A percentile compares a stretch with the other conserved stretches of the same genome.
Conservation (phyloP, 345 rosid genomes). For the Firmiana major region DNA sequence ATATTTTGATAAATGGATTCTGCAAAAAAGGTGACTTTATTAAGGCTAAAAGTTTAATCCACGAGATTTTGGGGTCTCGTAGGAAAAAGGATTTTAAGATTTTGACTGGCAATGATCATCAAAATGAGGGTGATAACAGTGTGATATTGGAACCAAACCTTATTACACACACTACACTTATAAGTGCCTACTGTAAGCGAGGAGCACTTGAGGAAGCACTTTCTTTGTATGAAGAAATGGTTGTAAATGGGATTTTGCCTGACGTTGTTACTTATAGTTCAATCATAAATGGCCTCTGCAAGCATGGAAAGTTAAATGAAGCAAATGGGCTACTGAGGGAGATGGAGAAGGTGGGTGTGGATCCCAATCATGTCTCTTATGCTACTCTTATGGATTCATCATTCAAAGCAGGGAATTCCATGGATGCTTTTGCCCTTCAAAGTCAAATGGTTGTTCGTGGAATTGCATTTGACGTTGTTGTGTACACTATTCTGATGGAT, state of each 20-base stretch:
- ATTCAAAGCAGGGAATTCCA: constrained; percentile 47
- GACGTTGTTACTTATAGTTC: constrained; percentile 73
- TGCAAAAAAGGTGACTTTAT: constrained; percentile 56
- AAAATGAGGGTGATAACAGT: background rate
- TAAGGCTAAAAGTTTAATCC: constrained; percentile 49
- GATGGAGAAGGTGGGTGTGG: constrained; percentile 60
- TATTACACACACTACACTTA: constrained; percentile 60
- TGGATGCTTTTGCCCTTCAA: constrained; percentile 61
- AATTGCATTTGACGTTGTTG: constrained; percentile 62
- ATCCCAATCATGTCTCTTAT: constrained; percentile 64
- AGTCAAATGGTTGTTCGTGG: constrained; percentile 80
- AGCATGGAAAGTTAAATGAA: constrained; percentile 53
- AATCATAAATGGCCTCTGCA: constrained; percentile 70
- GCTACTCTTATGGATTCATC: constrained; percentile 60
- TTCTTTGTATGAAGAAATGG: constrained; percentile 52
- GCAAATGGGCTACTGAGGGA: constrained; percentile 55
- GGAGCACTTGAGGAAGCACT: constrained; percentile 59
- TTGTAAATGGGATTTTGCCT: constrained; percentile 50
- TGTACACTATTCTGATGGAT: constrained; percentile 69
- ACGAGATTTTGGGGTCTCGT: constrained; percentile 34
- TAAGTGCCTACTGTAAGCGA: constrained; percentile 55
- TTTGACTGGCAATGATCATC: constrained; percentile 1
- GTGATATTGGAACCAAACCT: constrained; percentile 44
- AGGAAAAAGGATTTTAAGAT: constrained; percentile 4
- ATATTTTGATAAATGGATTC: constrained; percentile 54